A percentile compares a stretch with the other conserved stretches of the same genome.
Conservation (phyloP, 768 basidiomycete species). For the Pholiota conissans region DNA sequence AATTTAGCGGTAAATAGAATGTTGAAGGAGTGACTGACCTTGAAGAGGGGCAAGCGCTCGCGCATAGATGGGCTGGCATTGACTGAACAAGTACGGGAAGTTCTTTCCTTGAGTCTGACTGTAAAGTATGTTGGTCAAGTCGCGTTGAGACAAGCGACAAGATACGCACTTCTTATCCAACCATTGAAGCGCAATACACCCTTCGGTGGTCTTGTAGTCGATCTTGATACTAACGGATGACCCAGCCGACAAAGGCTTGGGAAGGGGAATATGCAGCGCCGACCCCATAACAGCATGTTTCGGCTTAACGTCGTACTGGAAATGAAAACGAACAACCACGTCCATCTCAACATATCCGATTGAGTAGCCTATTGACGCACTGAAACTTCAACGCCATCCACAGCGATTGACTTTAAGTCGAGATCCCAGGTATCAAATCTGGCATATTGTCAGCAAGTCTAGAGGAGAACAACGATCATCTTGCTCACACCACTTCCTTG, state of each 20-base stretch:
- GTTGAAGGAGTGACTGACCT: slow-evolving; percentile 37
- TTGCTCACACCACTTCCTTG: slow-evolving; percentile 59
- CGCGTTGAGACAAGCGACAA: neutral
- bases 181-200: slow-evolving; percentile 85
- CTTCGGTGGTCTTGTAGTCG: slow-evolving; percentile 70
- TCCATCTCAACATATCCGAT: neutral
- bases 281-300: slow-evolving; percentile 78
- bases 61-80: slow-evolving; percentile 91
- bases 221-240: slow-evolving; percentile 55
- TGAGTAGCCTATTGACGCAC: slow-evolving; percentile 36
- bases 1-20: neutral
- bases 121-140: neutral
- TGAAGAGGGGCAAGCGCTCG: slow-evolving; percentile 79
- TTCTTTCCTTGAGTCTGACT: slow-evolving; percentile 86
- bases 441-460: too few relatives aligned
- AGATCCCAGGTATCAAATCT: slow-evolving; percentile 80
- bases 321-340: neutral
- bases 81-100: slow-evolving; percentile 88
- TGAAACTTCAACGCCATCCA: slow-evolving; percentile 47
- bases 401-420: slow-evolving; percentile 51
- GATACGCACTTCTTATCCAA: slow-evolving; percentile 68
- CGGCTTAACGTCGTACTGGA: slow-evolving; percentile 52
- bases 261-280: slow-evolving; percentile 63
- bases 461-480: too few relatives aligned
- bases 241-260: slow-evolving; percentile 38